Base-by-base conservation (phyloP, 2,329 filamentous ascomycete species). In the Ophiosphaerella herpotricha region DNA sequence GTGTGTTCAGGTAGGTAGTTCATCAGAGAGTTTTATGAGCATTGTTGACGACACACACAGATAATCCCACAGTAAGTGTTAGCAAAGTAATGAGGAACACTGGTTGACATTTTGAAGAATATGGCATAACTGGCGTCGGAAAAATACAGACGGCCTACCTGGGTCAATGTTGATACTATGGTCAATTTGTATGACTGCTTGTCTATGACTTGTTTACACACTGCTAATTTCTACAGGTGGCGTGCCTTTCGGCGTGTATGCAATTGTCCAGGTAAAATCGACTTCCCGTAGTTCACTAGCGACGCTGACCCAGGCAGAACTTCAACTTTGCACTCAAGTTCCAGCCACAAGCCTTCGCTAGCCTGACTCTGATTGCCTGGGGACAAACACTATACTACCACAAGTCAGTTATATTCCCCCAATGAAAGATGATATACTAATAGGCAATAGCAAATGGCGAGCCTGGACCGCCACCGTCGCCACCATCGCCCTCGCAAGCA, bases 131-230 rank as follows among this genome's bases (percentile, higher is more conserved):
- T 86, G 82, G 78, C 75, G 77, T 16, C 78, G 74, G 11, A 86
- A 87, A 63, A 79, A 77, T 52, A 86, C 84, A 0, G 83, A 86
- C 34, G 85, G 85, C 2, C 70, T 87, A 2, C 84, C 84, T 0
- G 77, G 76, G 0, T 60, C 70, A 16, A 87, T 87, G 84, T 80
- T 86, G 75, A 81, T 86, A 54, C 67, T 86, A 1, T 87, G 84
- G 84, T 83, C 81, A n/a, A 63, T 78, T 29, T 83, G 82, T 79
- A 66, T 56, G 40, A 16, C 36, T 14, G 40, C 33, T 11, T n/a
- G 7, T 4, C 9, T 14, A 13, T 7, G 16, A 12, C 13, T 11
- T 9, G 12, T 11, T 13, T 24, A 14, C 5, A 31, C 23, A 12
- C 52, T 14, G 23, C 56, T 63, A 36, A 60, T 50, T 39, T 47